These are phyloP conservation scores for Fusarium kyushuense DNA, from an alignment of 2,329 filamentous ascomycete species.

Conservation along the genomic window DNA sequence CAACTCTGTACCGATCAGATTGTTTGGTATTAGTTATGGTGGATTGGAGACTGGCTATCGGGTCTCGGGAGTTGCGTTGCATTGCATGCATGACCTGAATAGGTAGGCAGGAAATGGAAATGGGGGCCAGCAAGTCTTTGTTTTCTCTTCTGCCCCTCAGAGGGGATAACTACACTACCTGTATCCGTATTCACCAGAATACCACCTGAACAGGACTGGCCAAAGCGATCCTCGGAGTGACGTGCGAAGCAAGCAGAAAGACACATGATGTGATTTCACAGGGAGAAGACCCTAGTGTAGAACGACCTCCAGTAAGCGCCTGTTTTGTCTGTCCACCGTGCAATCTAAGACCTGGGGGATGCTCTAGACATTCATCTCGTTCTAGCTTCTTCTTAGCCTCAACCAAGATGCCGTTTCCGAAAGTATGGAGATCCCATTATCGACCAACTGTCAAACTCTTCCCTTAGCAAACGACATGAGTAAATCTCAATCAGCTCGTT, in stretches of 20 bases:
- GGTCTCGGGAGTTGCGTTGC: constrained; percentile 35
- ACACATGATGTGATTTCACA: constrained; percentile 38
- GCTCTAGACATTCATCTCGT: constrained; percentile 19
- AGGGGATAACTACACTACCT: constrained; percentile 13
- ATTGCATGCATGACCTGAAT: constrained; percentile 45
- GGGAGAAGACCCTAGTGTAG: constrained; percentile 35
- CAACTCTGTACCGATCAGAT: constrained; percentile 24
- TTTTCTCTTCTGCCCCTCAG: constrained; percentile 25
- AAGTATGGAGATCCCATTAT: constrained; percentile 9
- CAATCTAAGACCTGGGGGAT: constrained; percentile 19
- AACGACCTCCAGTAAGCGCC: constrained; percentile 26
- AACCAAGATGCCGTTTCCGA: constrained; percentile 42
- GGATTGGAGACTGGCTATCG: constrained; percentile 41
- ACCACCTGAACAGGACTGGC: background rate
- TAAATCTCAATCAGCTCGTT: background rate
- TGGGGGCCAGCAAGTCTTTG: constrained; percentile 16
- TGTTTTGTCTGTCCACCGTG: background rate
- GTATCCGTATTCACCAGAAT: background rate
- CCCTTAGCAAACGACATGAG: background rate
- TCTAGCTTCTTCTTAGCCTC: constrained; percentile 37
- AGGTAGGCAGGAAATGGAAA: constrained; percentile 1
- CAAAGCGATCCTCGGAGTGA: constrained; percentile 29
- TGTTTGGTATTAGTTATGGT: constrained; percentile 41
- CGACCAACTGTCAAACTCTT: constrained; percentile 23
- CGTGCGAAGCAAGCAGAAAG: constrained; percentile 26